Evolutionary conservation across 306 rosid species (phyloP).

Genomic region (Sicyos baderoa): DNA sequence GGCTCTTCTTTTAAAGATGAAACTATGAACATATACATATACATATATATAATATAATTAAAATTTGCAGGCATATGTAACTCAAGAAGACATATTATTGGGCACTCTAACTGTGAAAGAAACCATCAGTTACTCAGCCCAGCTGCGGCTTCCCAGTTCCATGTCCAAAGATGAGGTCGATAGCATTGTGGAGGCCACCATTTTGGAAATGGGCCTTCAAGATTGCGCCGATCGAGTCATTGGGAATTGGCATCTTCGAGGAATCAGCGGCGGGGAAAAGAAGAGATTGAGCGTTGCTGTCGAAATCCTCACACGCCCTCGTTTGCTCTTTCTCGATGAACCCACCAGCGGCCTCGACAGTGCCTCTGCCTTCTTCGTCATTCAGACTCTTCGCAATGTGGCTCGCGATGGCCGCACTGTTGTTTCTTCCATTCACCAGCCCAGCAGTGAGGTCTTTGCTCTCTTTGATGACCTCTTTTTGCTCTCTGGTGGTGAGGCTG

Average conservation of each 20-base stretch:
- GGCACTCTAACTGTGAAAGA: conserved; percentile 86
- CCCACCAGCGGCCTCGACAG: conserved; percentile 92
- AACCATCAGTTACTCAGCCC: conserved; percentile 71
- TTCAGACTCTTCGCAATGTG: conserved; percentile 62
- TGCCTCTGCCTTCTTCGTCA: conserved; percentile 87
- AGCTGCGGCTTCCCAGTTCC: conserved; percentile 57
- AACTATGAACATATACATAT: background rate
- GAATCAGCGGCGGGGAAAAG: conserved; percentile 91
- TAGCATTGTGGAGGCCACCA: conserved; percentile 49
- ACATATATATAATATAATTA: too few relatives aligned
- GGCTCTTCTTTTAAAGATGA: background rate
- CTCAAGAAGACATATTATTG: conserved; percentile 70
- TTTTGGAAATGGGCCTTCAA: conserved; percentile 75
- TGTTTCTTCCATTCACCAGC: conserved; percentile 79
- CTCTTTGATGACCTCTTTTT: conserved; percentile 85
- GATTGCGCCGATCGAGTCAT: conserved; percentile 64
- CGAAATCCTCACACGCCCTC: conserved; percentile 74
- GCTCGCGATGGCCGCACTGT: conserved; percentile 79
- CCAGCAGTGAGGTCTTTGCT: conserved; percentile 88
- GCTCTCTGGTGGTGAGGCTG: conserved; percentile 75
- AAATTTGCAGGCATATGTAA: conserved; percentile 64
- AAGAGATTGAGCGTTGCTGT: conserved; percentile 83
- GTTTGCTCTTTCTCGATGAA: conserved; percentile 77
- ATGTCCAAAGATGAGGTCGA: conserved; percentile 52
- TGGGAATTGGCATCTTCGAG: conserved; percentile 88